These are phyloP conservation scores for Cymbidium sinense DNA, from an alignment of 106 monocot genomes.

Conservation along the genomic window DNA sequence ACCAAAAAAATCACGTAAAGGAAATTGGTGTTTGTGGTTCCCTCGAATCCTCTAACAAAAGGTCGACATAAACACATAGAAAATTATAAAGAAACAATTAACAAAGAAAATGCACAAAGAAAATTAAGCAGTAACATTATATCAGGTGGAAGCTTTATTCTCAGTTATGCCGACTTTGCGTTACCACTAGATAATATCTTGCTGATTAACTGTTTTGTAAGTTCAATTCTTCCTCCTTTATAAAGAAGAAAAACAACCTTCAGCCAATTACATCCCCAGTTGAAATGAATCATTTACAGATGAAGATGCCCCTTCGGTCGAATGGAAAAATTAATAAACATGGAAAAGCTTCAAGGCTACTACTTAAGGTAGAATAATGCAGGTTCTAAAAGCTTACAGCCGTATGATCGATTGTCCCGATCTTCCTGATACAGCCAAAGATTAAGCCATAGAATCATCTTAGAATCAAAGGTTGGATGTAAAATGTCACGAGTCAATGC, in stretches of 20 bases:
- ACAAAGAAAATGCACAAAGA: background rate
- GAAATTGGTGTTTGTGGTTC: background rate
- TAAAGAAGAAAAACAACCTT: background rate
- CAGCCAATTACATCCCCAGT: background rate
- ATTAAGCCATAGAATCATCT: background rate
- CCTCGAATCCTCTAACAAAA: background rate
- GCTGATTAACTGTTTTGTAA: background rate
- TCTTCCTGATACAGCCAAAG: background rate
- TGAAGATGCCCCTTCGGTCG: background rate
- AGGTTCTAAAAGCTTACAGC: background rate
- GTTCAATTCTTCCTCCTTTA: background rate
- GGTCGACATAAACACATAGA: background rate
- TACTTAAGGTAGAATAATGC: background rate
- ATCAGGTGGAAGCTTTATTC: conserved; percentile 1
- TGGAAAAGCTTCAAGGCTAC: background rate
- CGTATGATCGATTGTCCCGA: background rate
- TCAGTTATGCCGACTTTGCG: background rate
- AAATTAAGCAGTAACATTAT: background rate
- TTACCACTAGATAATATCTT: background rate
- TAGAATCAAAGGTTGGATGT: background rate
- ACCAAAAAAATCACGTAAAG: background rate
- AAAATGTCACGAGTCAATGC: conserved; percentile 16
- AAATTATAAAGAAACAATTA: background rate
- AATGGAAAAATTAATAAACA: conserved; percentile 1
- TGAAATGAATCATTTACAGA: background rate